These are phyloP conservation scores for Mortierella alpina DNA, from an alignment of 192 early-diverging fungal genomes.

Conservation along the genomic window DNA sequence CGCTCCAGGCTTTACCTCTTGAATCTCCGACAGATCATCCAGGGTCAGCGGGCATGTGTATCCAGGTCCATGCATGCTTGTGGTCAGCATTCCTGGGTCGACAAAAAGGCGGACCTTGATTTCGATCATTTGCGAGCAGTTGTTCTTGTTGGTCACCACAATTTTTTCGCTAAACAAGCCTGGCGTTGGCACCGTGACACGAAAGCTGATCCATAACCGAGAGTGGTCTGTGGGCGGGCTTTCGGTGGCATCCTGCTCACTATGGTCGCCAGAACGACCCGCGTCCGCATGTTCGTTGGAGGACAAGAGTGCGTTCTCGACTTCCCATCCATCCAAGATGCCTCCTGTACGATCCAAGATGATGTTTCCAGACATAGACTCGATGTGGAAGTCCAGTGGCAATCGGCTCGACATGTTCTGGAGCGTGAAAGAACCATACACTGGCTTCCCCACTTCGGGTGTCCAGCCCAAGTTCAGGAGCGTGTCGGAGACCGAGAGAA, in stretches of 20 bases:
- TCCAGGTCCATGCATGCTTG: conserved; percentile 14
- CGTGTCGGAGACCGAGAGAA: conserved; percentile 71
- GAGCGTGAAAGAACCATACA: conserved; percentile 73
- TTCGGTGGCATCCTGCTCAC: conserved; percentile 17
- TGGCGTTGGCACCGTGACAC: conserved; percentile 61
- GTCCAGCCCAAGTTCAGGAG: conserved; percentile 77
- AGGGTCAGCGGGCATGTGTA: conserved; percentile 26
- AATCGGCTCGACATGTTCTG: conserved; percentile 76
- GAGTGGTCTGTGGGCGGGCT: conserved; percentile 47
- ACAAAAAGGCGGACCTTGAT: conserved; percentile 80
- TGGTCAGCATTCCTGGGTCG: conserved; percentile 60
- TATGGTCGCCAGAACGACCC: background rate
- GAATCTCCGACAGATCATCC: conserved; percentile 34
- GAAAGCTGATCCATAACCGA: conserved; percentile 65
- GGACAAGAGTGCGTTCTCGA: conserved; percentile 21
- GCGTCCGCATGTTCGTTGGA: conserved; percentile 5
- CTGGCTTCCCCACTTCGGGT: conserved; percentile 55
- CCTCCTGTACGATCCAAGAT: conserved; percentile 63
- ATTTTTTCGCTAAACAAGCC: conserved; percentile 74
- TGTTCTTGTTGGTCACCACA: conserved; percentile 77
- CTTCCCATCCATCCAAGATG: conserved; percentile 66
- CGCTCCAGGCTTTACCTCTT: conserved; percentile 22
- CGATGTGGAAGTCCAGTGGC: conserved; percentile 74
- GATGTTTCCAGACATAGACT: conserved; percentile 63
- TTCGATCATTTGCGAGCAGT: conserved; percentile 67